These are phyloP conservation scores for Cladorrhinum samala DNA, from an alignment of 495 filamentous ascomycete species.

Conservation along the genomic window DNA sequence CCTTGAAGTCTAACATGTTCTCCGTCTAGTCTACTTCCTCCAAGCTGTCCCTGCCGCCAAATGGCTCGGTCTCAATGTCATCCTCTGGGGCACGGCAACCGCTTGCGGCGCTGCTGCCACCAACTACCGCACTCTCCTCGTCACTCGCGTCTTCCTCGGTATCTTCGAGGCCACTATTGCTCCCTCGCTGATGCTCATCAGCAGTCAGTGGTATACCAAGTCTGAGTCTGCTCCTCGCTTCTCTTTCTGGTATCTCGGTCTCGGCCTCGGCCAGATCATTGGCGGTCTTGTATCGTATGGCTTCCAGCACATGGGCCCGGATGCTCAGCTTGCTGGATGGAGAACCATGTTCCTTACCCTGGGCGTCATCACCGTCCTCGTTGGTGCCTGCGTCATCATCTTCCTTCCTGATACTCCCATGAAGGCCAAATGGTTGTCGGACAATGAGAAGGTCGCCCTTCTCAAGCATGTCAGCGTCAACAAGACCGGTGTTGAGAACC, in stretches of 20 bases:
- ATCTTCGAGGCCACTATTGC: constrained; percentile 59
- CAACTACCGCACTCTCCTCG: constrained; percentile 31
- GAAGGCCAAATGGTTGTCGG: constrained; percentile 44
- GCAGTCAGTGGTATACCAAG: constrained; percentile 56
- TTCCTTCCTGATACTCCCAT: constrained; percentile 50
- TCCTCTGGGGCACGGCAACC: constrained; percentile 44
- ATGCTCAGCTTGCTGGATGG: constrained; percentile 49
- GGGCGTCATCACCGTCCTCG: constrained; percentile 47
- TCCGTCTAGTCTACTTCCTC: constrained; percentile 32
- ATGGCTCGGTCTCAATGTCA: constrained; percentile 50
- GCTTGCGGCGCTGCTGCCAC: constrained; percentile 31
- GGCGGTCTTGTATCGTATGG: constrained; percentile 56
- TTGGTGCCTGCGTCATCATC: constrained; percentile 39
- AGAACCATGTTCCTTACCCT: constrained; percentile 56
- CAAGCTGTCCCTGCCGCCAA: constrained; percentile 51
- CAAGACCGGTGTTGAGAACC: constrained; percentile 50
- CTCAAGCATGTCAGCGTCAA: constrained; percentile 35
- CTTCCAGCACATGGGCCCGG: constrained; percentile 49
- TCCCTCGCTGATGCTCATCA: constrained; percentile 52
- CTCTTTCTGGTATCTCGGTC: constrained; percentile 58
- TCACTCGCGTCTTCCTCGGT: constrained; percentile 51
- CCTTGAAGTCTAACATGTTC: not conserved
- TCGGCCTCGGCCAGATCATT: constrained; percentile 57
- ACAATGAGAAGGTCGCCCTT: constrained; percentile 41
- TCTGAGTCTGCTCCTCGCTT: constrained; percentile 56